Evolutionary conservation across 2,329 filamentous ascomycete genomes (phyloP).

Genomic region (Gaeumannomyces tritici): DNA sequence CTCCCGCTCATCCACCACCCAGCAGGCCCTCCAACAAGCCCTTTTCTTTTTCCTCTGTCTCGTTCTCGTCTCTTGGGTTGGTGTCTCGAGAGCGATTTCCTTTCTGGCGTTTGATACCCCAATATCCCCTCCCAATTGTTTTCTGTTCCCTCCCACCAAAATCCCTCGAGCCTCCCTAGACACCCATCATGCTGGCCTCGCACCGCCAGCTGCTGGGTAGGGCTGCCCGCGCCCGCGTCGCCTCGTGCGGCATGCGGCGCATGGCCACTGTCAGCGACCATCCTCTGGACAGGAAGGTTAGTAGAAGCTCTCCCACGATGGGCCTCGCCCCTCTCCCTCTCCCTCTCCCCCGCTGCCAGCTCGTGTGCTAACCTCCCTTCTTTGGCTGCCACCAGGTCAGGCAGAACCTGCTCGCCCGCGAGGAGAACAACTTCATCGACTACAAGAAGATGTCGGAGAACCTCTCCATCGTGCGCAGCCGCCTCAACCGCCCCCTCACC

Average conservation of each 20-base stretch:
- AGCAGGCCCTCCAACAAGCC: no score
- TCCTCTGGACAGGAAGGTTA: conserved; percentile 80
- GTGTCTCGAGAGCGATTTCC: background rate
- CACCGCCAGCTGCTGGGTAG: conserved; percentile 56
- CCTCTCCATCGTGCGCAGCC: conserved; percentile 76
- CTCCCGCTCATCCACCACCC: background rate
- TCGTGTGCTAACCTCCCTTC: conserved; percentile 4
- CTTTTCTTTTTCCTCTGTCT: background rate
- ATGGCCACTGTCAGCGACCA: conserved; percentile 83
- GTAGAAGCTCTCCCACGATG: no score
- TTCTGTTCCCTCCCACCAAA: background rate
- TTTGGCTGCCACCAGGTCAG: conserved; percentile 45
- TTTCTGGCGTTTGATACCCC: conserved; percentile 9
- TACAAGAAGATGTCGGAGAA: conserved; percentile 99
- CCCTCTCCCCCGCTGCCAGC: background rate
- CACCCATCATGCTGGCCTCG: conserved; percentile 54
- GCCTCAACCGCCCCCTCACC: conserved; percentile 82
- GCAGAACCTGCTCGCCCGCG: conserved; percentile 76
- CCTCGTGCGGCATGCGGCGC: conserved; percentile 54
- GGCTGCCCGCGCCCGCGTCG: conserved; percentile 50
- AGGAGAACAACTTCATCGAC: conserved; percentile 96
- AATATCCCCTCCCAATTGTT: conserved; percentile 24
- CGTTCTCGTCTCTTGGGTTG: background rate
- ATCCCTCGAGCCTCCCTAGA: conserved; percentile 10
- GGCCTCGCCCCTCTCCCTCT: background rate